Evolutionary conservation across 306 rosid species (phyloP), one percentile per base, ranked within the genome.

Genomic region (Prunus salicina): DNA sequence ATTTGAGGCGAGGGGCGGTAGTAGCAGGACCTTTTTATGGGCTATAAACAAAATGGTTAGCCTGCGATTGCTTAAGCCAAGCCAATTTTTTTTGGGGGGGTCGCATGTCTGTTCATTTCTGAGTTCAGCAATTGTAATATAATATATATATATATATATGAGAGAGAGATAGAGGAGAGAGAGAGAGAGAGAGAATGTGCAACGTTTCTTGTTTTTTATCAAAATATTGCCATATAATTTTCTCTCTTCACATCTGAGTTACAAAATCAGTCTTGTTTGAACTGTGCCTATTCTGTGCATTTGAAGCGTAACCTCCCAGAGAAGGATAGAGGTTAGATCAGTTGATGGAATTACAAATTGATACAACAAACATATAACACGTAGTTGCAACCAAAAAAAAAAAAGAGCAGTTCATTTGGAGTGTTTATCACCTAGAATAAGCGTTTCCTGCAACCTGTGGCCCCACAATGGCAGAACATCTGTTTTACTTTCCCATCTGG

Each of bases 381-480:
- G 46, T 67, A 76, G 78, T 60, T 65, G 56, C 30, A 18, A 64
- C 74, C 45, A 24, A 25, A 24, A 58, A 61, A 75, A 24, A 25
- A 28, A 58, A 61, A 75, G 6, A 56, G 45, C 43, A 41, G 69
- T 46, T 28, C 64, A 27, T 20, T 22, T 27, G 67, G 76, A 67
- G 57, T 41, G 32, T 55, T 49, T 71, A 65, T 22, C 65, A 46
- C 51, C 82, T 81, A 95, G 87, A 85, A 91, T 46, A 92, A 80
- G 50, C 99, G 89, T 79, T 82, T 89, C 81, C 83, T 88, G 78
- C 99, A 96, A 58, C 85, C 97, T 8, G 87, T 22, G n/a, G 99
- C 97, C 64, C 99, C 99, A 68, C 99, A 96, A 72, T 81, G 93
- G 82, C 99, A 96, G 1, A 79, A 15, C 98, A 92, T 84, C 89